A percentile compares a stretch with the other conserved stretches of the same genome.
Evolutionary conservation across 1,139 yeast genomes (phyloP).

Genomic region (Sugiyamaella pinicola): DNA sequence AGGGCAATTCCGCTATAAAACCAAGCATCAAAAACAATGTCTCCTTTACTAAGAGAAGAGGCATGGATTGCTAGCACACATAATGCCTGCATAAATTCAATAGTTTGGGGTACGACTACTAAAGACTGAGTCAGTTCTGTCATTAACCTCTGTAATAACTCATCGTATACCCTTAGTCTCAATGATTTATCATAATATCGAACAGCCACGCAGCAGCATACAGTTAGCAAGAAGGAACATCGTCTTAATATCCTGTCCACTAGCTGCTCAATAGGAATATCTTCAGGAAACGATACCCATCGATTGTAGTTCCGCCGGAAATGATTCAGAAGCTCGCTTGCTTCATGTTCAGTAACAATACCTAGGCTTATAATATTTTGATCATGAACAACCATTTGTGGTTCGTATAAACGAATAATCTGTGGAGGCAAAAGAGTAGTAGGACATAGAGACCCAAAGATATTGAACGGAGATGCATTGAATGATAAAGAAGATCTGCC

Average conservation of each 20-base stretch:
- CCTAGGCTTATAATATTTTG: conserved; percentile 54
- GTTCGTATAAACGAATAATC: conserved; percentile 47
- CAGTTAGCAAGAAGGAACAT: conserved; percentile 65
- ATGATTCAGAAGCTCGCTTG: conserved; percentile 53
- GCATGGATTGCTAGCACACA: conserved; percentile 65
- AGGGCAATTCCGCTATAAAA: conserved; percentile 59
- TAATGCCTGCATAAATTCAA: conserved; percentile 67
- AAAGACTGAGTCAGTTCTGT: conserved; percentile 52
- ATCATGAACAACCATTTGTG: conserved; percentile 39
- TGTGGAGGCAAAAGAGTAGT: conserved; percentile 48
- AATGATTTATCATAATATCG: conserved; percentile 51
- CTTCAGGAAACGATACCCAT: conserved; percentile 75
- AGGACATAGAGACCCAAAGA: conserved; percentile 46
- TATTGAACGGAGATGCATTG: conserved; percentile 54
- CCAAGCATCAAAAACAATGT: conserved; percentile 60
- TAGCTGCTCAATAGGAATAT: conserved; percentile 52
- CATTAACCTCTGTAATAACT: conserved; percentile 43
- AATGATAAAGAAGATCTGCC: conserved; percentile 49
- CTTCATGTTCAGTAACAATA: conserved; percentile 54
- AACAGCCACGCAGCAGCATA: conserved; percentile 64
- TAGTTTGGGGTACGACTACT: conserved; percentile 47
- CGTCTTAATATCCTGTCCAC: conserved; percentile 54
- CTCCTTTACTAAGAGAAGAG: conserved; percentile 57
- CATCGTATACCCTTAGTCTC: conserved; percentile 44
- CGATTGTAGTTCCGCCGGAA: conserved; percentile 71